Base-by-base conservation (phyloP, 2,329 filamentous ascomycete genomes). In the Exserohilum rostratum region DNA sequence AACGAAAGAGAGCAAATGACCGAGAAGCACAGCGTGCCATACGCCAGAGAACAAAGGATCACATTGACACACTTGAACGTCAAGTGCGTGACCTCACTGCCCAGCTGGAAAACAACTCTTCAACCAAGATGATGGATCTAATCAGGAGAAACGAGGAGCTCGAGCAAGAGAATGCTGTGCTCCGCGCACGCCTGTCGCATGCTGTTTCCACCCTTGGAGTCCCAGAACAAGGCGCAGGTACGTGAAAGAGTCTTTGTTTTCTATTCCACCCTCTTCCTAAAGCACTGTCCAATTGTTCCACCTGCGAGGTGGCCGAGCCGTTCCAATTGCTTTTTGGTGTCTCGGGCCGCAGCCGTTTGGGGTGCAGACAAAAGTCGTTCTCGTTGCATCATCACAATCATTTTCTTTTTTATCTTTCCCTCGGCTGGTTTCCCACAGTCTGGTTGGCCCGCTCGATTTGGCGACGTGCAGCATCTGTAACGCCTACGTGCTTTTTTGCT, bases 11-110 rank as follows among this genome's bases (percentile, higher is more conserved):
- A 55, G 83, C 83, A 57, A 85, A 85, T 68, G 83, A 86, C 68
- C 78, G 83, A 57, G 83, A 86, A 70, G 83, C 83, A 49, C 83
- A 86, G 66, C 78, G 83, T 60, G 83, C 82, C 44, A 86, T 85
- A 60, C 80, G 83, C 27, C 82, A 84, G 65, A 74, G 83, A 56
- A 85, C 82, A 37, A 85, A 83, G 60, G 82, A 84, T 60, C 83
- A 84, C 67, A 85, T 85, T 56, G 83, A 85, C 58, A 76, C 74
- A 25, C 77, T 86, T n/a, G 82, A 86, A 62, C 74, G 77, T 44
- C 80, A 82, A 53, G 79, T 85, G 42, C 78, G 77, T 38, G 82
- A 85, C 40, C 74, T 85, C 43, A 80, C 76, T 44, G 71, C 78
- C 10, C 79, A 78, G 48, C 74, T 78, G 29, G 80, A 85, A 39